Evolutionary conservation across 1,284 basidiomycete genomes (phyloP).

Genomic region (Ceratobasidium sp.): DNA sequence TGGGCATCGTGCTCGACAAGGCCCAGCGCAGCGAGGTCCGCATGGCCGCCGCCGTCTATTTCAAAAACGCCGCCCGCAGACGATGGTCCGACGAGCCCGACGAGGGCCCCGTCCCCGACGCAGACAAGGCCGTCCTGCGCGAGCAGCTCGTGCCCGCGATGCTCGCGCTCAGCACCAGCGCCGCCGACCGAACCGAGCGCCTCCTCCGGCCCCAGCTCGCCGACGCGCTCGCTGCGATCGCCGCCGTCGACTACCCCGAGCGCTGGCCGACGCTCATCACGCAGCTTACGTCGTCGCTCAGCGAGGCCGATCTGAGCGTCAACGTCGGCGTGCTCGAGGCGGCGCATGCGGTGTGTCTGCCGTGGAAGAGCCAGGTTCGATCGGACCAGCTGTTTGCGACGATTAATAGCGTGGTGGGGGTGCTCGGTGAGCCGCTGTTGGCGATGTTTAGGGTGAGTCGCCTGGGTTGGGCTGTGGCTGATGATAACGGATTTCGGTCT

Average conservation of each 20-base stretch:
- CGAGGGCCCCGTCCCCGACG: constrained; percentile 67
- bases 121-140: constrained; percentile 76
- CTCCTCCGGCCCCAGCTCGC: constrained; percentile 83
- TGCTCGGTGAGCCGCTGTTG: constrained; percentile 87
- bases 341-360: constrained; percentile 93
- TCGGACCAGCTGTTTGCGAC: constrained; percentile 88
- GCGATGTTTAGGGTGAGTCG: constrained; percentile 77
- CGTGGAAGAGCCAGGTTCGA: constrained; percentile 92
- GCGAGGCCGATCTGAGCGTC: constrained; percentile 80
- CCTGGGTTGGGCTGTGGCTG: constrained; percentile 22
- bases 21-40: constrained; percentile 75
- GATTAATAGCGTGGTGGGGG: constrained; percentile 91
- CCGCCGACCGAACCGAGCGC: constrained; percentile 62
- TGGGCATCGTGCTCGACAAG: constrained; percentile 76
- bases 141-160: constrained; percentile 82
- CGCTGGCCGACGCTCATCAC: constrained; percentile 88
- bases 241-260: constrained; percentile 85
- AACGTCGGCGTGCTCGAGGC: constrained; percentile 93
- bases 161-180: constrained; percentile 73
- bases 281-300: constrained; percentile 87
- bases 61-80: constrained; percentile 87
- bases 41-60: constrained; percentile 84
- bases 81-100: constrained; percentile 85
- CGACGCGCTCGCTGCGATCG: constrained; percentile 88
- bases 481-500: constrained; percentile 43